Evolutionary conservation across 2,329 filamentous ascomycete genomes (phyloP), one percentile per base, ranked within the genome.

Genomic region (Ilyonectria mors-panacis): DNA sequence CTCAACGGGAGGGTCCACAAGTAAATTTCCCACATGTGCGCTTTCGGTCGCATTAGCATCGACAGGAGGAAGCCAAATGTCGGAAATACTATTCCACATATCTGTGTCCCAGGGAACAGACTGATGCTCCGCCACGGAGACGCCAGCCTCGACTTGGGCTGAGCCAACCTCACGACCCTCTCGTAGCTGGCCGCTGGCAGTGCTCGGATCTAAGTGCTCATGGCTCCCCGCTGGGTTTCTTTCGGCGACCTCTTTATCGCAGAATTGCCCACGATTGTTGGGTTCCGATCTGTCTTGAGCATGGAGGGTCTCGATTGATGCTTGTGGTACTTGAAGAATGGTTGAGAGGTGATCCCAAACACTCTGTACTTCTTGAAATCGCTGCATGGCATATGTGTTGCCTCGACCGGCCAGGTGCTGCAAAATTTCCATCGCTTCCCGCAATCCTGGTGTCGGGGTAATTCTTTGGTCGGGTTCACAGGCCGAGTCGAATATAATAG

Each of bases 371-470:
- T 68, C 51, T 28, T 48, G 56, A 8, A 68, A 30, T 26, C 57
- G 53, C 10, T 58, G 21, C 4, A 61, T 44, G 1, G 69, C 69
- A 26, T 66, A 59, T 2, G 51, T 26, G 21, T 72, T 69, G 6
- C 67, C 60, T 4, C 51, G 45, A 6, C 56, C 63, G 3, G 53
- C 69, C 4, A 73, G 63, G 30, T 68, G 61, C 35, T 68, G 63
- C 12, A 73, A 50, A 10, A 60, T 72, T 1, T 72, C 67, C 23
- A 71, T 28, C 1, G 67, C 69, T 2, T 69, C 69, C 1, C 54
- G n/a, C 2, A 73, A 35, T 0, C 67, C 67, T 1, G 67, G 69
- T 3, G 57, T 39, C 2, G 69, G 60, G 9, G 55, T 60, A 17
- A 67, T 59, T 17, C 65, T 73, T 5, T 65, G 42, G 12, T 39